These are phyloP conservation scores for Chrysoporthe cubensis DNA, from an alignment of 2,329 filamentous ascomycete genomes.

Conservation along the genomic window DNA sequence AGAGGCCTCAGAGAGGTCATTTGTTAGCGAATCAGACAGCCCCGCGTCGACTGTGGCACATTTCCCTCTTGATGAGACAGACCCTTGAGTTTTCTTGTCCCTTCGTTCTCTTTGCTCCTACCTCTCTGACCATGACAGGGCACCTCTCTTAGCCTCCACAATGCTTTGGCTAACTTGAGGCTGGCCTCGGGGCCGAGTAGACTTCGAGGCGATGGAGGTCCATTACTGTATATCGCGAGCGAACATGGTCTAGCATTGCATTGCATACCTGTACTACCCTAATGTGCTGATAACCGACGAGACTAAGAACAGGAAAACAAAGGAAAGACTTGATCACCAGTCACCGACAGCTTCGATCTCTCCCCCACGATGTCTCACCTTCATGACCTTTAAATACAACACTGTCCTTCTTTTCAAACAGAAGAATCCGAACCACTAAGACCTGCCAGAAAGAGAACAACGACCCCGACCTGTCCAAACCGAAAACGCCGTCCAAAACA, in stretches of 20 bases:
- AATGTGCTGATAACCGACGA: neutral
- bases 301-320: neutral
- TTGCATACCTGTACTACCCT: neutral
- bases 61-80: neutral
- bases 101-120: neutral
- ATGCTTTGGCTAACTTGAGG: neutral
- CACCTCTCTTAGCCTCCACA: no score
- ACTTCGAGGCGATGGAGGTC: neutral
- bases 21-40: slow-evolving; percentile 2
- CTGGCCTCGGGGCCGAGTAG: no score
- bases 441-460: no score
- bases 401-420: no score
- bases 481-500: no score
- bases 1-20: neutral
- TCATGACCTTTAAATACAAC: no score
- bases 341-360: neutral
- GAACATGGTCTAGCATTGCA: neutral
- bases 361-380: no score
- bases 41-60: neutral
- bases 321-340: neutral
- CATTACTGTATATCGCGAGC: neutral
- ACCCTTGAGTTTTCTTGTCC: neutral
- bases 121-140: neutral
- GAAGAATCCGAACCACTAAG: no score
- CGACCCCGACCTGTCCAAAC: no score